Base-by-base conservation (phyloP, 768 basidiomycete genomes). In the Agaricus bisporus region DNA sequence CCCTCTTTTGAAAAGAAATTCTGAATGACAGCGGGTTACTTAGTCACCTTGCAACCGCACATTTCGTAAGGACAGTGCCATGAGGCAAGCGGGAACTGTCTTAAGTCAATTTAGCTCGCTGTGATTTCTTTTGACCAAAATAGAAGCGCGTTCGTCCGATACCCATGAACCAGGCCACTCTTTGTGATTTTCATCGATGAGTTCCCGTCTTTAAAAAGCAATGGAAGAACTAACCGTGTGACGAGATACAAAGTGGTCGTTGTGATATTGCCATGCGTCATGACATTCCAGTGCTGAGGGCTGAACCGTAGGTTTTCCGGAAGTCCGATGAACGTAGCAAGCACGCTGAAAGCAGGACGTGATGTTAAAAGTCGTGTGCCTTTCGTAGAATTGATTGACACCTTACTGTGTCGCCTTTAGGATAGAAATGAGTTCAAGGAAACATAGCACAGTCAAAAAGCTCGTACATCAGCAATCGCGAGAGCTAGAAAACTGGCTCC, bases 201-300 rank as follows among this genome's bases (percentile, higher is more conserved):
- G 44, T 5, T 28, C 22, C 25, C 5, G 17, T 26, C 7, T 46
- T 26, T 2, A 8, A 11, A 29, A 15, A 8, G 39, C 36, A 10
- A 18, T 17, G 29, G 15, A 44, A 14, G n/a, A 4, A 61, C 70
- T 32, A 62, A 86, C 86, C 87, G 77, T 58, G 75, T 74, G 38
- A 71, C 45, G 49, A 85, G 74, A 36, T 91, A 71, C 22, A 82
- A 67, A 28, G 83, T 48, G 20, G 79, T 77, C 54, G 82, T 70
- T 3, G 86, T 82, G 62, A 89, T 83, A 61, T 90, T 91, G 32
- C 88, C 88, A 59, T 90, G 88, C 0, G 82, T 86, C 73, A 79
- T 84, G 25, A 73, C 63, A 65, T 89, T 90, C 89, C 88, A 91
- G 12, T 63, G 60, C 7, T 63, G 64, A 35, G 78, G 70, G 25